phyloP scores from a whole-genome alignment of 495 filamentous ascomycete genomes.

The Thozetella sp. region DNA sequence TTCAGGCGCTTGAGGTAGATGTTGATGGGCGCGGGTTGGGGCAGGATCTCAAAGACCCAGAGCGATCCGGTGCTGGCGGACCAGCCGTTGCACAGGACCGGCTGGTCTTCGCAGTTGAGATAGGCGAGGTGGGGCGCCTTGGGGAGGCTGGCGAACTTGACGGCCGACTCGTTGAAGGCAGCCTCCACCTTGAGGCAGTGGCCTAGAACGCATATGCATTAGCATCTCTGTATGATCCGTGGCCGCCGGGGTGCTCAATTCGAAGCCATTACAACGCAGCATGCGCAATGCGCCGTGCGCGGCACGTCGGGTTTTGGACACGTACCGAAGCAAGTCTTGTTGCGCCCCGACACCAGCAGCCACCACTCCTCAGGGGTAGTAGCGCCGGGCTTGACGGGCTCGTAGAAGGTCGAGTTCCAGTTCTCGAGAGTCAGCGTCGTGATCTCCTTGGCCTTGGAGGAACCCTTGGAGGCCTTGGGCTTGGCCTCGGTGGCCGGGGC shows the following conservation, averaged over 20 bases:
- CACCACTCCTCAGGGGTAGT: constrained; percentile 74
- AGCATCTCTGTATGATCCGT: constrained; percentile 1
- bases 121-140: constrained; percentile 70
- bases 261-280: background rate
- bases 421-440: constrained; percentile 68
- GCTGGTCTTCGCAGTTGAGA: constrained; percentile 78
- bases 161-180: constrained; percentile 63
- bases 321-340: constrained; percentile 82
- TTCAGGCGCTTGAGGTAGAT: constrained; percentile 65
- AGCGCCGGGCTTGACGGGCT: constrained; percentile 55
- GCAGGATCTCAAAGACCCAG: constrained; percentile 69
- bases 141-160: constrained; percentile 65
- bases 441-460: constrained; percentile 45
- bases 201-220: constrained; percentile 28
- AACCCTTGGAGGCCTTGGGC: constrained; percentile 36
- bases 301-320: no score
- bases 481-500: constrained; percentile 36
- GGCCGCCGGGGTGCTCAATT: background rate
- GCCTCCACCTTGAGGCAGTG: constrained; percentile 45
- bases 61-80: constrained; percentile 69
- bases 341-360: constrained; percentile 79
- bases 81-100: constrained; percentile 83
- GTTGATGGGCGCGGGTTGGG: constrained; percentile 56
- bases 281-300: no score
- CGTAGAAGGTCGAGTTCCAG: constrained; percentile 70